phyloP scores from a whole-genome alignment of 768 basidiomycete genomes.

The Suillus tomentosus region DNA sequence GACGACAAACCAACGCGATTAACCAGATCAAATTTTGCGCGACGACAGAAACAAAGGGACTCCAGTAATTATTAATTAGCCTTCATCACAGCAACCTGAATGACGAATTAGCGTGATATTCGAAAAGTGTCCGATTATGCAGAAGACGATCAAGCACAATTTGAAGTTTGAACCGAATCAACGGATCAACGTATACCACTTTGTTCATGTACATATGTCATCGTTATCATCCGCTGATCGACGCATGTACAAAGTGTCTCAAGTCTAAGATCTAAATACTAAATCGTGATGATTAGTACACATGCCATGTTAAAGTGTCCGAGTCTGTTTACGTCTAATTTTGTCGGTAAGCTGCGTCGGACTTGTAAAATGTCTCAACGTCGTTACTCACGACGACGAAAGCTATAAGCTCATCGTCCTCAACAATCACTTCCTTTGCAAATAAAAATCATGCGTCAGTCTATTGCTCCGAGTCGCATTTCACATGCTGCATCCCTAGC shows the following conservation, averaged over 20 bases:
- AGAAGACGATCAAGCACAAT: not conserved
- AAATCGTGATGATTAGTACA: too few species aligned
- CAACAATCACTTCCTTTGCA: not conserved
- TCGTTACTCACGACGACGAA: not conserved
- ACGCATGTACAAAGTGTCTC: too few species aligned
- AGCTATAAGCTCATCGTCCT: not conserved
- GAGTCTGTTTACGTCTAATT: too few species aligned
- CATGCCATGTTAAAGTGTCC: too few species aligned
- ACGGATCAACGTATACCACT: not conserved
- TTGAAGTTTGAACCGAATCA: not conserved
- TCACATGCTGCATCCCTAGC: constrained; percentile 45
- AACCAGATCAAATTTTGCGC: not conserved
- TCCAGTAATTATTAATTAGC: too few species aligned
- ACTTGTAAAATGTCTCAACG: not conserved
- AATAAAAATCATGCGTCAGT: constrained; percentile 44
- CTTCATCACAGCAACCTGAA: not conserved
- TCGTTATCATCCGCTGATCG: not conserved
- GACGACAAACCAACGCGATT: not conserved
- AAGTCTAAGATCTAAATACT: too few species aligned
- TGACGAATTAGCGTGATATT: not conserved
- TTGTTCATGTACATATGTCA: not conserved
- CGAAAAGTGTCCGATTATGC: not conserved
- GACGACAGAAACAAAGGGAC: not conserved
- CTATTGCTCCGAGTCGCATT: constrained; percentile 50
- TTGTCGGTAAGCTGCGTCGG: not conserved